phyloP scores from a whole-genome alignment of 75 land plant species.

The Ceratopteris richardii region DNA sequence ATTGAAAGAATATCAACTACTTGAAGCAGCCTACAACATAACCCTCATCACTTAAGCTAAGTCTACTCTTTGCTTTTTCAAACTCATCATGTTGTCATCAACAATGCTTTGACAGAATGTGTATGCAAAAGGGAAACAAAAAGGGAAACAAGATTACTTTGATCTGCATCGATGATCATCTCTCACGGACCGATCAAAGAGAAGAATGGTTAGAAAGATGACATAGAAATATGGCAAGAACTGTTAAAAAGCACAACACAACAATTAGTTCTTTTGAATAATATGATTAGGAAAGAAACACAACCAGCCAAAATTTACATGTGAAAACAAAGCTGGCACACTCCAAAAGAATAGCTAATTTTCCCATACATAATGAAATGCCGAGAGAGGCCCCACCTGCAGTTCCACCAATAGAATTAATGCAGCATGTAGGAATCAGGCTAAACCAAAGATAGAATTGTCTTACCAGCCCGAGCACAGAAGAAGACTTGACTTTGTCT shows the following conservation, averaged over 20 bases:
- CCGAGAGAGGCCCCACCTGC: conserved; percentile 93
- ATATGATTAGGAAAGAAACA: too few species aligned
- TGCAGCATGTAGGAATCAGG: too few species aligned
- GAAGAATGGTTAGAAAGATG: conserved; percentile 73
- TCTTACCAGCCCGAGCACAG: conserved; percentile 93
- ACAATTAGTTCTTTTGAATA: too few species aligned
- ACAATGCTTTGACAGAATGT: too few species aligned
- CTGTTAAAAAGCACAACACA: conserved; percentile 29
- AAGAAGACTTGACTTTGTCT: conserved; percentile 77
- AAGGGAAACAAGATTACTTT: conserved; percentile 47
- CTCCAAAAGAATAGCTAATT: conserved; percentile 90
- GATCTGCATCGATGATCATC: conserved; percentile 82
- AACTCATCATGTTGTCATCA: too few species aligned
- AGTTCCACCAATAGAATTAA: neutral
- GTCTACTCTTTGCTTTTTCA: too few species aligned
- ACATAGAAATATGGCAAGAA: conserved; percentile 92
- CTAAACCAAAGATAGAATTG: neutral
- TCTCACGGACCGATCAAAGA: conserved; percentile 85
- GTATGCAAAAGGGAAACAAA: too few species aligned
- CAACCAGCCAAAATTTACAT: conserved; percentile 36
- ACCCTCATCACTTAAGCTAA: too few species aligned
- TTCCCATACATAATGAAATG: conserved; percentile 95
- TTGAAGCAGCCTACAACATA: too few species aligned
- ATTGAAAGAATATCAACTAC: neutral
- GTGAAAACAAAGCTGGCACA: conserved; percentile 78